Conservation (phyloP, 1,284 basidiomycete species). For the Irpex rosettiformis region DNA sequence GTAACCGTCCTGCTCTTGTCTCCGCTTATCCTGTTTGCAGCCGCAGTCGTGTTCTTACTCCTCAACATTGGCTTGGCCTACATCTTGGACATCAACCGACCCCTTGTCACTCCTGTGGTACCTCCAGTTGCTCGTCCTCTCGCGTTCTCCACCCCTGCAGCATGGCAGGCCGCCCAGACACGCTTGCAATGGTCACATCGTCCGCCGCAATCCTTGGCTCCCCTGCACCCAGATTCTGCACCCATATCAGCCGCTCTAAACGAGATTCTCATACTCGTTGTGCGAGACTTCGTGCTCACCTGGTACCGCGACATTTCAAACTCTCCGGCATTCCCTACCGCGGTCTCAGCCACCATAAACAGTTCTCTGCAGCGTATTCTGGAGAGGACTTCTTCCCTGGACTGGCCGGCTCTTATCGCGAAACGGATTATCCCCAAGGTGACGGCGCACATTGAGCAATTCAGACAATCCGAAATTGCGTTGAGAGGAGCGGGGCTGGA, state of each 20-base stretch:
- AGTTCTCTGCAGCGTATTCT: constrained; percentile 59
- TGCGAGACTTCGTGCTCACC: constrained; percentile 78
- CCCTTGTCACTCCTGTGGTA: constrained; percentile 33
- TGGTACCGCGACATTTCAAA: constrained; percentile 87
- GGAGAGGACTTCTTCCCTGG: constrained; percentile 54
- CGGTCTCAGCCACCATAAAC: constrained; percentile 77
- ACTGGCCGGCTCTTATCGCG: constrained; percentile 77
- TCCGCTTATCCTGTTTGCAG: constrained; percentile 50
- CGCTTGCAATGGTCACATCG: constrained; percentile 81
- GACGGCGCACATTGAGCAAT: constrained; percentile 86
- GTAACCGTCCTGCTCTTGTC: constrained; percentile 60
- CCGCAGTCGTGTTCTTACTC: constrained; percentile 47
- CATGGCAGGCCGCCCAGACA: constrained; percentile 85
- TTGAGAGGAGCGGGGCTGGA: constrained; percentile 74
- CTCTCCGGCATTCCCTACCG: constrained; percentile 83
- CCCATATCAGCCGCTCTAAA: constrained; percentile 68
- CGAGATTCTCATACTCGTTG: constrained; percentile 74
- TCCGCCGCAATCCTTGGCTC: constrained; percentile 57
- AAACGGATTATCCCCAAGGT: constrained; percentile 83
- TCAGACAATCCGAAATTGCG: constrained; percentile 86
- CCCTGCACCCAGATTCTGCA: constrained; percentile 58
- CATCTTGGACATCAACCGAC: constrained; percentile 46
- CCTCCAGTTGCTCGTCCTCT: constrained; percentile 62
- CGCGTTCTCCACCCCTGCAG: constrained; percentile 84
- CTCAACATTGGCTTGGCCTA: constrained; percentile 54